Base-by-base conservation (phyloP, 805 yeast genomes). In the Groenewaldozyma tartarivorans region DNA sequence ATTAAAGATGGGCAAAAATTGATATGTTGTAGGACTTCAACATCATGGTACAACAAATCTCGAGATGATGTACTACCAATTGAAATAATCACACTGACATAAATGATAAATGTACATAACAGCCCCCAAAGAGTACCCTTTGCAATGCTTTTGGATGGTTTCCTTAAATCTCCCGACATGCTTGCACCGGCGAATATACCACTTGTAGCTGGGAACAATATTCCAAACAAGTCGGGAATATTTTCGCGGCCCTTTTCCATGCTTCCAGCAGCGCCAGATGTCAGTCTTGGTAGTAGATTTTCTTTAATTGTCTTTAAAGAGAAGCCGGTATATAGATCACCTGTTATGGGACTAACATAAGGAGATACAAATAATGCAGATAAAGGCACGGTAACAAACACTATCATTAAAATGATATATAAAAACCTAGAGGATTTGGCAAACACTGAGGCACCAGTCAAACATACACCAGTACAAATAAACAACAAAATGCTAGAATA, bases 101-200 rank as follows among this genome's bases (percentile, higher is more conserved):
- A 92, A 40, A 85, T 74, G 2, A 70, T 49, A 55, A 92, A 87
- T 0, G 97, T 88, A 30, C 86, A 62, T 3, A 77, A 49, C 5
- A 90, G 63, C 0, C 97, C 98, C 68, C 79, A 75, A 20, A 92
- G 60, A 0, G 98, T 92, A n/a, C 99, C 99, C 45, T 72, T 71
- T 0, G 99, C 98, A 35, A 92, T 92, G 1, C 94, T 76, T 52
- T 74, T 76, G 0, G 96, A 85, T 0, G 99, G 99, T 41, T 73
- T 77, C 42, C 73, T 66, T 47, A 92, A 68, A 52, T 87, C 96
- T 16, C 98, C 97, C 32, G 96, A 86, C 99, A 92, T 92, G 19
- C 95, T 83, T 1, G 98, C 96, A 15, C 99, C 99, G 2, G 98
- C 97, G 60, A 92, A 81, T 20, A 92, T 88, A 43, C 99, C 99